phyloP scores from a whole-genome alignment of 108 stramenopile species.

The Mayamaea pseudoterrestris region DNA sequence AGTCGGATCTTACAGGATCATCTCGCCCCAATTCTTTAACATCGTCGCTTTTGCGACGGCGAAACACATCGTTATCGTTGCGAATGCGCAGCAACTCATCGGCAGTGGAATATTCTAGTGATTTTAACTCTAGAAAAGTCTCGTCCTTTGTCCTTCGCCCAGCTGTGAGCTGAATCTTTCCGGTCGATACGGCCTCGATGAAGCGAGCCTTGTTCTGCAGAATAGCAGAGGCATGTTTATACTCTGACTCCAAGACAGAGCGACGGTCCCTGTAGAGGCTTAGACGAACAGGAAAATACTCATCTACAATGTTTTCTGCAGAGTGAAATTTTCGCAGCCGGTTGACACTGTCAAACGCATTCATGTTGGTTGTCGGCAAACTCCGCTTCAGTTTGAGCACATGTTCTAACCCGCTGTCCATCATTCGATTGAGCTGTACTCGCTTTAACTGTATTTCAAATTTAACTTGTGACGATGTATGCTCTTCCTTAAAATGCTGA shows the following conservation, averaged over 20 bases:
- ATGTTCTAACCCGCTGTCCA: constrained; percentile 34
- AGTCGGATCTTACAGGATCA: constrained; percentile 18
- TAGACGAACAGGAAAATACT: constrained; percentile 62
- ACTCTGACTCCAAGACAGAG: constrained; percentile 48
- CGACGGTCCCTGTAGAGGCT: constrained; percentile 68
- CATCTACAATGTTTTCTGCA: constrained; percentile 62
- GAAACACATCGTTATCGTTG: constrained; percentile 28
- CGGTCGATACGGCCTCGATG: constrained; percentile 55
- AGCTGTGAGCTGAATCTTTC: constrained; percentile 48
- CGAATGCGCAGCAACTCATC: constrained; percentile 40
- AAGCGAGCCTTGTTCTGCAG: constrained; percentile 73
- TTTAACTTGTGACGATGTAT: constrained; percentile 71
- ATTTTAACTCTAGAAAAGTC: constrained; percentile 41
- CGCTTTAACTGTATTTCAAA: constrained; percentile 52
- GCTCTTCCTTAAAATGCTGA: constrained; percentile 59
- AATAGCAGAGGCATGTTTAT: constrained; percentile 40
- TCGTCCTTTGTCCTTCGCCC: constrained; percentile 61
- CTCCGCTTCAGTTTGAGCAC: constrained; percentile 48
- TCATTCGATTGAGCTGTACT: constrained; percentile 32
- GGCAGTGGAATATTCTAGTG: constrained; percentile 38
- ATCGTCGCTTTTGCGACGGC: constrained; percentile 5
- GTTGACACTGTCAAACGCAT: constrained; percentile 63
- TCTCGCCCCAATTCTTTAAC: constrained; percentile 9
- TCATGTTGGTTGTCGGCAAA: constrained; percentile 78
- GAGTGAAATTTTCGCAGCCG: constrained; percentile 48